Conservation (phyloP, 495 filamentous ascomycete species). For the Penicillium canescens region DNA sequence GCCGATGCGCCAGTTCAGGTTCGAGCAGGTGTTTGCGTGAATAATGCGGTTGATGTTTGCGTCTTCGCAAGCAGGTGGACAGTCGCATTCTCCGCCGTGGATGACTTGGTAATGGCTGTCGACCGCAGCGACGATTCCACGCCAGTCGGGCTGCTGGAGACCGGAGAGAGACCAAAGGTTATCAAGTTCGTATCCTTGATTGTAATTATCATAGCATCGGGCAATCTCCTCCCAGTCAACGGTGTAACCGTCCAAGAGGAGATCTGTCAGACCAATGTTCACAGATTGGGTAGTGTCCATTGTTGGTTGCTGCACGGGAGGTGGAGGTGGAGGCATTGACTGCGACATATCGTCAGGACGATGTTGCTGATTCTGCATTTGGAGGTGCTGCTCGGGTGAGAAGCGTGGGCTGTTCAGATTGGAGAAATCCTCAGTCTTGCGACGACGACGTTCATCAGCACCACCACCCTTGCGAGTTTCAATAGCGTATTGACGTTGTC, state of each 20-base stretch:
- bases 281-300: slow-evolving; percentile 19
- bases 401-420: slow-evolving; percentile 28
- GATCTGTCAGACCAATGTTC: slow-evolving; percentile 35
- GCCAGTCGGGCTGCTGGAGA: slow-evolving; percentile 45
- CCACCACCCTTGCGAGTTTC: slow-evolving; percentile 55
- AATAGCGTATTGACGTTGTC: slow-evolving; percentile 61
- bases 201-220: slow-evolving; percentile 39
- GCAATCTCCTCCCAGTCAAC: slow-evolving; percentile 40
- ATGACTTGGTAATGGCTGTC: slow-evolving; percentile 46
- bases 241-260: slow-evolving; percentile 40
- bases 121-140: slow-evolving; percentile 46
- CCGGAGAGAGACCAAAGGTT: slow-evolving; percentile 47
- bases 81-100: slow-evolving; percentile 36
- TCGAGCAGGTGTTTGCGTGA: slow-evolving; percentile 26
- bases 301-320: slow-evolving; percentile 15
- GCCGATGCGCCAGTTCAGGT: slow-evolving; percentile 42
- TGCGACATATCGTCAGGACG: slow-evolving; percentile 26
- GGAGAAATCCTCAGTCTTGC: slow-evolving; percentile 43
- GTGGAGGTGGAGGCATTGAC: slow-evolving; percentile 24
- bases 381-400: slow-evolving; percentile 34
- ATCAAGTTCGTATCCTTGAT: slow-evolving; percentile 42
- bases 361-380: slow-evolving; percentile 34
- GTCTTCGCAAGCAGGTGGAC: slow-evolving; percentile 33
- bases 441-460: slow-evolving; percentile 41
- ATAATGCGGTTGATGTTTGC: slow-evolving; percentile 38